Conservation (phyloP, 345 rosid species). For the Streptanthus diversifolius region DNA sequence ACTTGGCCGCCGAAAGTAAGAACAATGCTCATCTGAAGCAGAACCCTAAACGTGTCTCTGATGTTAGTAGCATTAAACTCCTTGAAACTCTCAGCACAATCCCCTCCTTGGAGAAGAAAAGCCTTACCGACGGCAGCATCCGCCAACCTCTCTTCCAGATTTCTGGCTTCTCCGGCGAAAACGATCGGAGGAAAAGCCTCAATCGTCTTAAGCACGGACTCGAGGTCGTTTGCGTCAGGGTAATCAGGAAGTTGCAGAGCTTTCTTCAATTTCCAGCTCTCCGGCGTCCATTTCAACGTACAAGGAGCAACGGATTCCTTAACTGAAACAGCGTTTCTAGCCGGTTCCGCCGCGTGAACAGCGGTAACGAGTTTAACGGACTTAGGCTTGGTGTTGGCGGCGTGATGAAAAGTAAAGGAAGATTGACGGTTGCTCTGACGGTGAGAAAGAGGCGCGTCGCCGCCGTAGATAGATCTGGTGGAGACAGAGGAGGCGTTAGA, state of each 20-base stretch:
- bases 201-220: conserved; percentile 41
- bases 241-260: conserved; percentile 53
- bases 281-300: conserved; percentile 42
- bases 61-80: conserved; percentile 49
- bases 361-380: conserved; percentile 34
- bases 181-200: conserved; percentile 52
- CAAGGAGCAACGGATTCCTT: conserved; percentile 18
- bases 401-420: conserved; percentile 23
- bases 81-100: conserved; percentile 63
- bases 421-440: conserved; percentile 33
- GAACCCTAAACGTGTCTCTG: conserved; percentile 50
- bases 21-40: conserved; percentile 61
- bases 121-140: conserved; percentile 52
- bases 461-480: conserved; percentile 29
- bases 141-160: conserved; percentile 43
- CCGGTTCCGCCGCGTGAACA: conserved; percentile 46
- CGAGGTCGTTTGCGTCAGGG: conserved; percentile 39
- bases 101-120: conserved; percentile 55
- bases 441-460: conserved; percentile 4
- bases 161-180: conserved; percentile 55
- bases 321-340: conserved; percentile 34
- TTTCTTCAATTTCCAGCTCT: conserved; percentile 47
- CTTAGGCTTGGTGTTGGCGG: conserved; percentile 26
- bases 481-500: conserved; percentile 44
- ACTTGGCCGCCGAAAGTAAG: conserved; percentile 61